Evolutionary conservation across 192 early-diverging fungal genomes (phyloP), one percentile per base, ranked within the genome.

Genomic region (Coemansia sp.): DNA sequence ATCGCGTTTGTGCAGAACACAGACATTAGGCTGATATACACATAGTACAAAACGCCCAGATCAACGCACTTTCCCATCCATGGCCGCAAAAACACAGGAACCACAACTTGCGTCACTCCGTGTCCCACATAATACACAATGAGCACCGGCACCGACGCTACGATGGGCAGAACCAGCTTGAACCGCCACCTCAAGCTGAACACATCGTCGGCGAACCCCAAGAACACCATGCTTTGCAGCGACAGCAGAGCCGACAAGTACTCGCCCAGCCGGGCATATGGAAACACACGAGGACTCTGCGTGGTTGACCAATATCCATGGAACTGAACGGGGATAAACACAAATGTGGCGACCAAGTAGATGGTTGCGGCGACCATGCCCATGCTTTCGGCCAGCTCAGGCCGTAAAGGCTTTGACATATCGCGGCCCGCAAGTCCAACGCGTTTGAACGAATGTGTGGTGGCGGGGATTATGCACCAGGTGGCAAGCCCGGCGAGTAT

Each of bases 201-300:
- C 12, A 99, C 92, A 71, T 99, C 97, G 75, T 99, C 97, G 19
- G 94, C 95, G 71, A 99, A 98, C 8, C 97, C 97, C 48, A 99
- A 83, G 45, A 99, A 91, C 12, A 95, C 89, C 97, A 99, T 99
- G 56, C 90, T 92, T 65, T 96, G 92, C 50, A 99, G 82, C 23
- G 94, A 89, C 12, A 99, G 74, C 2, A 99, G 68, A 6, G 92
- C 94, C 5, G 94, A 92, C 27, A 99, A 72, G 31, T 92, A 90
- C 79, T 96, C 92, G n/a, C 90, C 93, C 26, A 99, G 83, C 86
- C 94, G 77, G 21, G 56, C 61, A 41, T 57, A 67, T 41, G 72
- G 64, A 58, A 81, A 74, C 59, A 62, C 52, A 31, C 57, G 54
- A 22, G 69, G 53, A 54, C 16, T 37, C 51, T 8, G 57, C 49